These are phyloP conservation scores for Naganishia liquefaciens DNA, from an alignment of 1,284 basidiomycete species.

Conservation along the genomic window DNA sequence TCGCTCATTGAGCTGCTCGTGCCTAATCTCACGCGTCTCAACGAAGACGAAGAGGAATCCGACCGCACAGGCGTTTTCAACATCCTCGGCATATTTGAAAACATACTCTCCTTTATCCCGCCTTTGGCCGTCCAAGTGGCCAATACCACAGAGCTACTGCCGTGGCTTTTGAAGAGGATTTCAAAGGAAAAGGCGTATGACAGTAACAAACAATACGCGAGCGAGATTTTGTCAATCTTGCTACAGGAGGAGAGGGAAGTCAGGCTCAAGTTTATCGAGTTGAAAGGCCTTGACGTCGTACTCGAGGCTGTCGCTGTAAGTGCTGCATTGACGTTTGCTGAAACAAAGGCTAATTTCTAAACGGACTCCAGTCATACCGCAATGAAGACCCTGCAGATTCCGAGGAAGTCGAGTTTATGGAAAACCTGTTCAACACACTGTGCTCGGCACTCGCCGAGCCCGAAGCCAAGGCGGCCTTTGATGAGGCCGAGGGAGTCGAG, in stretches of 20 bases:
- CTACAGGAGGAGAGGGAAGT: conserved; percentile 72
- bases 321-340: conserved; percentile 32
- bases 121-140: conserved; percentile 69
- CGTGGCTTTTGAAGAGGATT: conserved; percentile 80
- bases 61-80: conserved; percentile 89
- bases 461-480: conserved; percentile 75
- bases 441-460: conserved; percentile 78
- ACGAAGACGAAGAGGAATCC: conserved; percentile 75
- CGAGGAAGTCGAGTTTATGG: conserved; percentile 96
- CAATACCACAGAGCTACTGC: conserved; percentile 69
- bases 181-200: conserved; percentile 59
- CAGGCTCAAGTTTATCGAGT: conserved; percentile 64
- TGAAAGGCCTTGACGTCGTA: conserved; percentile 75
- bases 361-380: conserved; percentile 71
- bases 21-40: conserved; percentile 78
- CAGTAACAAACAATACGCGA: conserved; percentile 82
- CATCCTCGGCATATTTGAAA: conserved; percentile 90
- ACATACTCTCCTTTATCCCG: conserved; percentile 81
- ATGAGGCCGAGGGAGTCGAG: conserved; percentile 90
- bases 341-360: background rate
- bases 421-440: conserved; percentile 87
- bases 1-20: conserved; percentile 86
- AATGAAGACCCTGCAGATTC: conserved; percentile 75
- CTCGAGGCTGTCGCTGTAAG: conserved; percentile 79
- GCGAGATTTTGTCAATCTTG: conserved; percentile 84